These are phyloP conservation scores for Xylaria sp. DNA, from an alignment of 2,329 filamentous ascomycete genomes.

Conservation along the genomic window DNA sequence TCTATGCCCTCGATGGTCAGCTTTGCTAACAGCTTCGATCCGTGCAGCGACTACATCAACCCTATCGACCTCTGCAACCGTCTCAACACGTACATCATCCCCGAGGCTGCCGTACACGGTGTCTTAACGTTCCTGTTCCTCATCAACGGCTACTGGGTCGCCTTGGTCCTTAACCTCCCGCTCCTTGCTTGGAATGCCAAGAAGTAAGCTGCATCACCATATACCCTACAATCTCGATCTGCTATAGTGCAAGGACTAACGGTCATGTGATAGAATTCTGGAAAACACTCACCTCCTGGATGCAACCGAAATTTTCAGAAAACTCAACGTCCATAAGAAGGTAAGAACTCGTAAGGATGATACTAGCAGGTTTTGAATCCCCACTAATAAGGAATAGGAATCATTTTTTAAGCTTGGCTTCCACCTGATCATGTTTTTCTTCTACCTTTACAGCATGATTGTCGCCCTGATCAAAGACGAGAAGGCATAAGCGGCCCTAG, in stretches of 20 bases:
- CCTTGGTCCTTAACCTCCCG: slow-evolving; percentile 90
- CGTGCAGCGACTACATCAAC: slow-evolving; percentile 94
- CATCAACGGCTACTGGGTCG: slow-evolving; percentile 98
- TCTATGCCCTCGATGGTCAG: slow-evolving; percentile 25
- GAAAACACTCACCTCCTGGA: slow-evolving; percentile 98
- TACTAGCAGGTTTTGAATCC: neutral
- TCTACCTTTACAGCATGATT: slow-evolving; percentile 99
- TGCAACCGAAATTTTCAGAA: slow-evolving; percentile 98
- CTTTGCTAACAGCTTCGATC: slow-evolving; percentile 26
- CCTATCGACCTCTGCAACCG: slow-evolving; percentile 99
- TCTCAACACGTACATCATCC: slow-evolving; percentile 99
- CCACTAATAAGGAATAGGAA: slow-evolving; percentile 69
- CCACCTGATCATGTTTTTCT: slow-evolving; percentile 99
- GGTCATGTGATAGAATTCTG: slow-evolving; percentile 74
- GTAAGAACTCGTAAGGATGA: slow-evolving; percentile 57
- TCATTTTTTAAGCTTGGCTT: slow-evolving; percentile 99
- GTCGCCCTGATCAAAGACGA: slow-evolving; percentile 97
- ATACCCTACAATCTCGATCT: neutral
- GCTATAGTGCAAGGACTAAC: slow-evolving; percentile 36
- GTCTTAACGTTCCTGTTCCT: slow-evolving; percentile 96
- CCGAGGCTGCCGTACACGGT: slow-evolving; percentile 96
- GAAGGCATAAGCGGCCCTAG: slow-evolving; percentile 70
- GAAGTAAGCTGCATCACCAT: slow-evolving; percentile 75
- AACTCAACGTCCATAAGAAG: slow-evolving; percentile 99
- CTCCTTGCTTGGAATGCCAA: slow-evolving; percentile 94